Evolutionary conservation across 1,284 basidiomycete species (phyloP), one percentile per base, ranked within the genome.

Genomic region (Heterobasidion parviporum): DNA sequence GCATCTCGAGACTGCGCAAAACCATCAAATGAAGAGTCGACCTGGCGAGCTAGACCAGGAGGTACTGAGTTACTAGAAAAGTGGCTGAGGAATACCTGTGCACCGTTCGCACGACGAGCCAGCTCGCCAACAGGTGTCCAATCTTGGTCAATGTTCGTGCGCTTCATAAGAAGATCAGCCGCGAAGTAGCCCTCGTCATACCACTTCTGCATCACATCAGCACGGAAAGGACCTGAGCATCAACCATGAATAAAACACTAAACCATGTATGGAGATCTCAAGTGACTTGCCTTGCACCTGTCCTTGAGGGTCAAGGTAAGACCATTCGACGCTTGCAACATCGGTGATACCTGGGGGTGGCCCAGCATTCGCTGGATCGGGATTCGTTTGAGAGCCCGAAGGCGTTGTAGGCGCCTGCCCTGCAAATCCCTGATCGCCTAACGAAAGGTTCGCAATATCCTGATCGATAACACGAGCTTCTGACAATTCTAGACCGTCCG

Each of bases 161-260:
- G 85, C 65, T 88, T 92, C 80, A 96, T 86, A 38, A 91, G 82
- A 34, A 98, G 78, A 60, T 92, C 86, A 49, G 85, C 76, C n/a
- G 82, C 77, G 68, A 99, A 98, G 74, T 97, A 99, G 14, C 88
- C 88, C 66, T 89, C 90, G 55, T 92, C 85, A 69, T 87, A 90
- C 96, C 96, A 98, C 63, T 92, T 92, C 73, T 98, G 94, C 96
- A 99, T 98, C 58, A 90, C 69, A 60, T 87, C 82, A 32, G 90
- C 93, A 46, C 81, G 80, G 78, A 98, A 99, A 2, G 96, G 96
- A 53, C 94, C 93, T 94, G 60, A 2, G 59, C 56, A 35, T 35
- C 20, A 26, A 26, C 26, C 26, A 26, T 26, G 26, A 26, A 26
- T 26, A 26, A 26, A 26, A 26, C 26, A 4, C 26, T 4, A 26